Evolutionary conservation across 2,329 filamentous ascomycete species (phyloP).

Genomic region (Fusarium poae): DNA sequence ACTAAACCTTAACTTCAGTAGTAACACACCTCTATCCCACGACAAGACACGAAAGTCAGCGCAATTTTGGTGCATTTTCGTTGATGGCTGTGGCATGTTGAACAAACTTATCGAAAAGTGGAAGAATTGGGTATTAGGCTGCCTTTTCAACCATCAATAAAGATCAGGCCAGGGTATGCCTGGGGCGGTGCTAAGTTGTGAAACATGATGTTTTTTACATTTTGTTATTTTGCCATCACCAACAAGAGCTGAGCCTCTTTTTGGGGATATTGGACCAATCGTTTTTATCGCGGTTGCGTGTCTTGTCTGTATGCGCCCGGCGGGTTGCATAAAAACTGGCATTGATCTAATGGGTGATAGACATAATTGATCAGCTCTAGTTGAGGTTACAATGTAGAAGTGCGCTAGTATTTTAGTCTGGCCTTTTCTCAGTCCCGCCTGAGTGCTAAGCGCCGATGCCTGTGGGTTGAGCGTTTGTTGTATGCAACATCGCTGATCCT

Average conservation of each 20-base stretch:
- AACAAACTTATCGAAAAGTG: background rate
- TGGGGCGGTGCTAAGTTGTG: background rate
- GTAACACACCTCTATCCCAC: slow-evolving; percentile 28
- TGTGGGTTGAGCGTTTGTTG: background rate
- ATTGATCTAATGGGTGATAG: no score
- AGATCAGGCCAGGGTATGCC: background rate
- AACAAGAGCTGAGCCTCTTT: background rate
- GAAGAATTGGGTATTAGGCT: background rate
- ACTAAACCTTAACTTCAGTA: fast-evolving
- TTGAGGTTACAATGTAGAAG: background rate
- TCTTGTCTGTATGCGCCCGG: background rate
- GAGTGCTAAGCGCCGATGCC: background rate
- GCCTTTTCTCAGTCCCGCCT: background rate
- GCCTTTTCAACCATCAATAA: background rate
- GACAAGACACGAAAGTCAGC: slow-evolving; percentile 6
- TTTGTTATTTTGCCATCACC: background rate
- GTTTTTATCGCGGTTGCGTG: background rate
- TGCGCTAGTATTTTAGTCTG: background rate
- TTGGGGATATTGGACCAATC: background rate
- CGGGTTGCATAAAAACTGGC: background rate
- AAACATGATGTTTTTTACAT: background rate
- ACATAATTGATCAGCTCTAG: background rate
- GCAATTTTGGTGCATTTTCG: slow-evolving; percentile 7
- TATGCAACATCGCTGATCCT: background rate
- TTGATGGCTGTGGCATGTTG: background rate